These are phyloP conservation scores for Ambrosia artemisiifolia DNA, from an alignment of 129 eudicot genomes.

Conservation along the genomic window DNA sequence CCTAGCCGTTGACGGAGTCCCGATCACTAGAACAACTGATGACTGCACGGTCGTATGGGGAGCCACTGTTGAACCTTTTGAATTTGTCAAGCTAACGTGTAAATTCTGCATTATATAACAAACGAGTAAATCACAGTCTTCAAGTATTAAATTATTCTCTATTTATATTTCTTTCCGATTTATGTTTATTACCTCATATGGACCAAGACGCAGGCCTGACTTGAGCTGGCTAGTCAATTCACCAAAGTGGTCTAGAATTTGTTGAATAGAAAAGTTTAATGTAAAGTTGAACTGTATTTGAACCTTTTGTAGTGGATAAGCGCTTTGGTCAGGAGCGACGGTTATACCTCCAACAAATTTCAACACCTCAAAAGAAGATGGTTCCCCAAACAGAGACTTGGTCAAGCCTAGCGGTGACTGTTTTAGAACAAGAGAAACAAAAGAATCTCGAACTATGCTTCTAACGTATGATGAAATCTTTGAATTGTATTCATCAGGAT, in stretches of 20 bases:
- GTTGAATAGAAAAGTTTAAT: constrained; percentile 68
- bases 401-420: constrained; percentile 57
- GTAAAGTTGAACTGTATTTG: constrained; percentile 89
- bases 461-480: constrained; percentile 42
- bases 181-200: constrained; percentile 57
- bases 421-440: constrained; percentile 51
- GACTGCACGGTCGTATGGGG: constrained; percentile 81
- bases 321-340: constrained; percentile 68
- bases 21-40: constrained; percentile 64
- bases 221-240: constrained; percentile 74
- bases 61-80: constrained; percentile 77
- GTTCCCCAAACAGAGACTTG: constrained; percentile 71
- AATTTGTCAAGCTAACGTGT: constrained; percentile 69
- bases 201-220: constrained; percentile 70
- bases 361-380: constrained; percentile 80
- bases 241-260: constrained; percentile 59
- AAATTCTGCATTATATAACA: constrained; percentile 64
- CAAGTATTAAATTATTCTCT: neutral
- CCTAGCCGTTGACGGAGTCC: constrained; percentile 69
- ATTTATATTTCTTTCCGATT: neutral
- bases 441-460: constrained; percentile 63
- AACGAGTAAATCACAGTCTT: neutral
- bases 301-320: constrained; percentile 71
- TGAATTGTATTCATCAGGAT: constrained; percentile 50
- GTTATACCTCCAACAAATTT: constrained; percentile 92